A percentile compares a stretch with the other conserved stretches of the same genome.
phyloP scores from a whole-genome alignment of 2,329 filamentous ascomycete species.

The Exophiala oligosperma region DNA sequence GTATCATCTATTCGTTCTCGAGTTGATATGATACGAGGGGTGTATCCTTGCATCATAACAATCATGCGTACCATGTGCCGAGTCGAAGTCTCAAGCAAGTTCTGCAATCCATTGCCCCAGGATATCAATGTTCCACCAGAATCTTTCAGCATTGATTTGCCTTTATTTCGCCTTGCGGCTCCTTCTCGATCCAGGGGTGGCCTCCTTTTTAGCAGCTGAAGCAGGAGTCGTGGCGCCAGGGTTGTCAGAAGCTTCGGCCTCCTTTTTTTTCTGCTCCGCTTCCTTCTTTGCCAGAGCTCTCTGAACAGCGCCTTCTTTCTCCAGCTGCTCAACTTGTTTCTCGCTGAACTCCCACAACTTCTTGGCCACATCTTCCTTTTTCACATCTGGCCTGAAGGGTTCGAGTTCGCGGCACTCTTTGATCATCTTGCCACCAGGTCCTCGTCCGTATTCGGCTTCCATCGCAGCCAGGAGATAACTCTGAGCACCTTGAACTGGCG shows the following conservation, averaged over 20 bases:
- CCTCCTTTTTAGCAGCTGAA: slow-evolving; percentile 28
- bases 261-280: slow-evolving; percentile 32
- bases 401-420: slow-evolving; percentile 85
- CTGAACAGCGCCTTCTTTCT: slow-evolving; percentile 73
- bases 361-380: slow-evolving; percentile 77
- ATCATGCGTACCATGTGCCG: no score
- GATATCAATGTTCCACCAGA: not conserved
- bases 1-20: no score
- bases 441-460: slow-evolving; percentile 69
- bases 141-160: not conserved
- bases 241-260: slow-evolving; percentile 23
- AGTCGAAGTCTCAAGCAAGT: no score
- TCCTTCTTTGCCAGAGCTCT: slow-evolving; percentile 59
- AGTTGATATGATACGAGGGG: no score
- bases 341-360: slow-evolving; percentile 89
- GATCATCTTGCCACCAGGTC: slow-evolving; percentile 68
- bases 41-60: not conserved
- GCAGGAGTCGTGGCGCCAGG: slow-evolving; percentile 15
- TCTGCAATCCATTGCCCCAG: not conserved
- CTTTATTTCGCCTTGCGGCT: slow-evolving; percentile 37
- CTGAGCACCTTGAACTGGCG: slow-evolving; percentile 78
- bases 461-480: slow-evolving; percentile 82
- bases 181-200: slow-evolving; percentile 41
- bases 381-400: slow-evolving; percentile 70
- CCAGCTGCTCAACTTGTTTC: slow-evolving; percentile 74